Evolutionary conservation across 441 rosid genomes (phyloP), one percentile per base, ranked within the genome.

Genomic region (Populus hybrid): DNA sequence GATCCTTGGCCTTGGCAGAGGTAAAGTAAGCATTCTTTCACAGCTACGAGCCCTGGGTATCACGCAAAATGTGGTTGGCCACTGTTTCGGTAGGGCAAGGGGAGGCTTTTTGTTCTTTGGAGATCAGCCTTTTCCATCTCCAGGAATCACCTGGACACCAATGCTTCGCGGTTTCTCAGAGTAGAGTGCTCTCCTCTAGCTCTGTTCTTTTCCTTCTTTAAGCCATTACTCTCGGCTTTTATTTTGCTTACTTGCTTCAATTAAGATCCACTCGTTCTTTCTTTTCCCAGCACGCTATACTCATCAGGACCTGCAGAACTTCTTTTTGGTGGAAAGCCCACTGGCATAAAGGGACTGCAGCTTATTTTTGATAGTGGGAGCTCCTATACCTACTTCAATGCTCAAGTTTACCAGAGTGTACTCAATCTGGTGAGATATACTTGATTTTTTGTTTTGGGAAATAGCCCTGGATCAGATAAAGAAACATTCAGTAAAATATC

Each of bases 71-170:
- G 90, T 92, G 5, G 73, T 96, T 20, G 98, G 97, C 61, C 98
- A 96, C 84, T 96, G 98, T 86, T 83, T 96, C 63, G 91, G 99
- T 68, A 87, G 93, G 69, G 78, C 75, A 26, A 96, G 94, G 18
- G 99, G 96, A 36, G 99, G 98, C 50, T 88, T 79, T 82, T 87
- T 96, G 76, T 94, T 90, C 90, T 88, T 96, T 74, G 99, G 99
- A 0, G 89, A 90, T 50, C 84, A 84, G 73, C 87, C 87, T 78
- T 88, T 89, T 66, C 97, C 93, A 72, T 84, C 90, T 81, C 85
- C 93, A 32, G 89, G 85, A n/a, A 85, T 90, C 69, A 77, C 80
- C 73, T 96, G 99, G 99, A 84, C 88, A 77, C 80, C 93, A 6
- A 88, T 94, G 97, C 79, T 90, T 14, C 84, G 68, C 21, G 86